A percentile compares a stretch with the other conserved stretches of the same genome.
phyloP scores from a whole-genome alignment of 2,329 filamentous ascomycete genomes.

The Apiospora kogelbergensis region DNA sequence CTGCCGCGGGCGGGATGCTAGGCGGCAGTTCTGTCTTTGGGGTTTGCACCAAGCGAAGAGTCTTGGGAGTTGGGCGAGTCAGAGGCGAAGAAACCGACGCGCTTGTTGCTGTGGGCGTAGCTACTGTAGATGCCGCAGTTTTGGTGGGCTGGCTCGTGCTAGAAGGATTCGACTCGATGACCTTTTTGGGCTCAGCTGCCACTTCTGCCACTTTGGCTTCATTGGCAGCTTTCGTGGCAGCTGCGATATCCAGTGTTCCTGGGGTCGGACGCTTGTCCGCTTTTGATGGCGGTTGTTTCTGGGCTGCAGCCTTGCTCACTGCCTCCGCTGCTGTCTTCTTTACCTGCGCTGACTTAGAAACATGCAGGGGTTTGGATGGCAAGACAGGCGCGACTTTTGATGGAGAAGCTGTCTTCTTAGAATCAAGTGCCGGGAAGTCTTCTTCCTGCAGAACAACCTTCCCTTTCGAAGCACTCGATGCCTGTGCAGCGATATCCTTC shows the following conservation, averaged over 20 bases:
- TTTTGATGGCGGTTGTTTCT: constrained; percentile 27
- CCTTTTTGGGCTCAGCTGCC: constrained; percentile 26
- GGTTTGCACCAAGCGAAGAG: constrained; percentile 67
- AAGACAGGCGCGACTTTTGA: constrained; percentile 32
- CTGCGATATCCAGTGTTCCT: constrained; percentile 49
- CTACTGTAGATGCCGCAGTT: constrained; percentile 42
- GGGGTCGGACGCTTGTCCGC: constrained; percentile 40
- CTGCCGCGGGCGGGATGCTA: constrained; percentile 28
- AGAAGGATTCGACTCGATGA: constrained; percentile 28
- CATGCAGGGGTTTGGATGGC: constrained; percentile 27
- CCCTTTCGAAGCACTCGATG: constrained; percentile 34
- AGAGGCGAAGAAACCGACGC: constrained; percentile 54
- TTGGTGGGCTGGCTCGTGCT: constrained; percentile 33
- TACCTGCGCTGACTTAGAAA: constrained; percentile 15
- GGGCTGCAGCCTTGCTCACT: constrained; percentile 20
- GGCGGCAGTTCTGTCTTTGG: constrained; percentile 60
- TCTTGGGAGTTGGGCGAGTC: constrained; percentile 57
- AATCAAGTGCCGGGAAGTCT: constrained; percentile 61
- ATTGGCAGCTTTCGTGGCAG: constrained; percentile 34
- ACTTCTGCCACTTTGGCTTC: constrained; percentile 21
- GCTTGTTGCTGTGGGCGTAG: constrained; percentile 45
- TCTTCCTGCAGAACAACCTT: constrained; percentile 53
- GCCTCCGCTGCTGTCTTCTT: constrained; percentile 30
- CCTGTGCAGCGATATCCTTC: constrained; percentile 44
- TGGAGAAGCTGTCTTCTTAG: constrained; percentile 39